These are phyloP conservation scores for Erythrobasidium yunnanense DNA, from an alignment of 768 basidiomycete species.

Conservation along the genomic window DNA sequence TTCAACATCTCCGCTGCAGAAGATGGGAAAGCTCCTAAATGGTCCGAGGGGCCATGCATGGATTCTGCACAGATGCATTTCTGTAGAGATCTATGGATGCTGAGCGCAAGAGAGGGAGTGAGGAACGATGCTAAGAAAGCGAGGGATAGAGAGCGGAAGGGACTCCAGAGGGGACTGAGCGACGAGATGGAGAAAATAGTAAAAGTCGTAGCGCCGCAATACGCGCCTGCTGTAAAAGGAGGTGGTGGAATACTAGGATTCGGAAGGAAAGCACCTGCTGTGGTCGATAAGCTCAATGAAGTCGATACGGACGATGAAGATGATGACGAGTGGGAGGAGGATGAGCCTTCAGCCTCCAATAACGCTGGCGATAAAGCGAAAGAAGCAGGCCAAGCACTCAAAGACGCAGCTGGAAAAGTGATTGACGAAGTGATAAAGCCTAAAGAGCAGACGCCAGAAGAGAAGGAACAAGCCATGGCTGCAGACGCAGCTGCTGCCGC, in stretches of 20 bases:
- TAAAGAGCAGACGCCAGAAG: slow-evolving; percentile 32
- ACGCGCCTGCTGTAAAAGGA: slow-evolving; percentile 28
- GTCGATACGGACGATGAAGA: slow-evolving; percentile 43
- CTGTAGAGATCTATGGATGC: slow-evolving; percentile 93
- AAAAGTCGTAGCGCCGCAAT: slow-evolving; percentile 29
- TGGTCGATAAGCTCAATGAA: slow-evolving; percentile 23
- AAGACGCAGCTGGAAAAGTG: slow-evolving; percentile 31
- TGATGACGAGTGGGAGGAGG: slow-evolving; percentile 45
- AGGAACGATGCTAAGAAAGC: slow-evolving; percentile 40
- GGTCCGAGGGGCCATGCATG: slow-evolving; percentile 73
- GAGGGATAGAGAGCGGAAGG: slow-evolving; percentile 34
- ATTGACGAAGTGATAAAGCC: slow-evolving; percentile 34
- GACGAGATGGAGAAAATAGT: slow-evolving; percentile 37
- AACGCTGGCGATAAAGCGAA: slow-evolving; percentile 28
- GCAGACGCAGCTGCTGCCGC: slow-evolving; percentile 28
- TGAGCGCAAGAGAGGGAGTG: slow-evolving; percentile 61
- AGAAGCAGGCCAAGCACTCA: neutral
- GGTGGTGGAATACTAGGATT: slow-evolving; percentile 22
- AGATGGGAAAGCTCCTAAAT: slow-evolving; percentile 48
- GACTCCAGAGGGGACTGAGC: slow-evolving; percentile 6
- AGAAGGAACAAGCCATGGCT: slow-evolving; percentile 32
- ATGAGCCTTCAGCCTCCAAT: slow-evolving; percentile 29
- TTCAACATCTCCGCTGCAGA: slow-evolving; percentile 53
- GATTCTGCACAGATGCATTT: slow-evolving; percentile 98
- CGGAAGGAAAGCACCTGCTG: slow-evolving; percentile 18